phyloP scores from a whole-genome alignment of 2,329 filamentous ascomycete genomes.

The Colletotrichum sp. region DNA sequence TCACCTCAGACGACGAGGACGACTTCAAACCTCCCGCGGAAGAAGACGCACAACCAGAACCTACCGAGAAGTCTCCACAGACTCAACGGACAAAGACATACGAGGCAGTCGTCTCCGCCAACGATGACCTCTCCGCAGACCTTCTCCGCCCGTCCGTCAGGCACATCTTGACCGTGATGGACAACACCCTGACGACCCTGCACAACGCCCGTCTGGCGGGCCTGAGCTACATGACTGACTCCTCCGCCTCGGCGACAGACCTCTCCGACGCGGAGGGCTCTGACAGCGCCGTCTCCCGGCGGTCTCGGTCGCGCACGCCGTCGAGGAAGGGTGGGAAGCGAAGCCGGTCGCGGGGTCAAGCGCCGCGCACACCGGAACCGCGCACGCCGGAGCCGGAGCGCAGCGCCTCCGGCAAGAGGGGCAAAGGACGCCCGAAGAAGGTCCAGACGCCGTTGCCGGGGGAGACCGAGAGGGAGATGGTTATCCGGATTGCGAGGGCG shows the following conservation, averaged over 20 bases:
- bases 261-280: conserved; percentile 30
- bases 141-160: conserved; percentile 72
- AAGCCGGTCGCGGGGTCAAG: not conserved
- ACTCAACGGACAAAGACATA: conserved; percentile 29
- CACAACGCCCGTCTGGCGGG: conserved; percentile 69
- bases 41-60: not conserved
- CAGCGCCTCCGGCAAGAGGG: conserved; percentile 5
- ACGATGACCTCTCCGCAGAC: conserved; percentile 70
- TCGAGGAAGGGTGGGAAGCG: not conserved
- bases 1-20: not conserved
- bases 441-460: conserved; percentile 41
- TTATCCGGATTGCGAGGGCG: conserved; percentile 51
- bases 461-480: conserved; percentile 52
- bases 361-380: conserved; percentile 12
- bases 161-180: conserved; percentile 73
- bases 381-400: conserved; percentile 7
- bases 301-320: not conserved
- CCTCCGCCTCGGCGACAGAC: conserved; percentile 38
- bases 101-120: conserved; percentile 64
- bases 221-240: conserved; percentile 42
- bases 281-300: not conserved
- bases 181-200: conserved; percentile 71
- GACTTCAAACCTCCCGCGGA: not conserved
- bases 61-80: not conserved
- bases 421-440: conserved; percentile 46